phyloP scores from a whole-genome alignment of 2,329 filamentous ascomycete species.

The Trichoderma sp. region DNA sequence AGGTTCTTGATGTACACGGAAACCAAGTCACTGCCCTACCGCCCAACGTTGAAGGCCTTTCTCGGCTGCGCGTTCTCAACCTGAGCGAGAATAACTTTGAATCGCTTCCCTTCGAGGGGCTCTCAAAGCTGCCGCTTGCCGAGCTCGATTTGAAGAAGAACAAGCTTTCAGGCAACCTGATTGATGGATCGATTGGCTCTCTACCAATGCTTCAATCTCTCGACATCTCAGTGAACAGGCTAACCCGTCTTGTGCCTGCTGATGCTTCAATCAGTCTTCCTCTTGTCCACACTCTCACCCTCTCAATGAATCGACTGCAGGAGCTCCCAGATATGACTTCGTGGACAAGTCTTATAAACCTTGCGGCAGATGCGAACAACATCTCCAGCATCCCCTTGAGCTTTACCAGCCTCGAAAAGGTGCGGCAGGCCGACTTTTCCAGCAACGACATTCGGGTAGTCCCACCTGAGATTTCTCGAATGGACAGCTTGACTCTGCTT shows the following conservation, averaged over 20 bases:
- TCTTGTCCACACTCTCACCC: slow-evolving; percentile 66
- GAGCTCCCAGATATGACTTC: slow-evolving; percentile 68
- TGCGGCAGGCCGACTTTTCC: slow-evolving; percentile 78
- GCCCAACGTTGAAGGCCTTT: slow-evolving; percentile 61
- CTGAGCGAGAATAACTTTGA: slow-evolving; percentile 75
- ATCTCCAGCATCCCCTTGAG: slow-evolving; percentile 73
- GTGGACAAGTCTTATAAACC: slow-evolving; percentile 69
- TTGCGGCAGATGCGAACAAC: slow-evolving; percentile 79
- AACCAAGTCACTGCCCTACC: slow-evolving; percentile 77
- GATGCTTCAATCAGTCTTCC: slow-evolving; percentile 59
- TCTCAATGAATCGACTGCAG: slow-evolving; percentile 79
- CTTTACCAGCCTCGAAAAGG: slow-evolving; percentile 62
- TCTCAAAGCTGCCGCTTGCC: slow-evolving; percentile 66
- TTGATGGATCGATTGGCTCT: slow-evolving; percentile 57
- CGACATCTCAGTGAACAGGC: slow-evolving; percentile 73
- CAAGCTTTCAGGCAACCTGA: slow-evolving; percentile 68
- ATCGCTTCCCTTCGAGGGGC: slow-evolving; percentile 64
- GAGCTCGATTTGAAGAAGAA: slow-evolving; percentile 78
- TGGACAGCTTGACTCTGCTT: slow-evolving; percentile 74
- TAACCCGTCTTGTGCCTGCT: slow-evolving; percentile 52
- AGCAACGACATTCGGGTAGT: slow-evolving; percentile 78
- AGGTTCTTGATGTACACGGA: slow-evolving; percentile 75
- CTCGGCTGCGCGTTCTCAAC: slow-evolving; percentile 71
- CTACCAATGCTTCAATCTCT: slow-evolving; percentile 68
- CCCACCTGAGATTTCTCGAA: slow-evolving; percentile 72